Conservation (phyloP, 495 filamentous ascomycete genomes). For the Xylaria nigripes region DNA sequence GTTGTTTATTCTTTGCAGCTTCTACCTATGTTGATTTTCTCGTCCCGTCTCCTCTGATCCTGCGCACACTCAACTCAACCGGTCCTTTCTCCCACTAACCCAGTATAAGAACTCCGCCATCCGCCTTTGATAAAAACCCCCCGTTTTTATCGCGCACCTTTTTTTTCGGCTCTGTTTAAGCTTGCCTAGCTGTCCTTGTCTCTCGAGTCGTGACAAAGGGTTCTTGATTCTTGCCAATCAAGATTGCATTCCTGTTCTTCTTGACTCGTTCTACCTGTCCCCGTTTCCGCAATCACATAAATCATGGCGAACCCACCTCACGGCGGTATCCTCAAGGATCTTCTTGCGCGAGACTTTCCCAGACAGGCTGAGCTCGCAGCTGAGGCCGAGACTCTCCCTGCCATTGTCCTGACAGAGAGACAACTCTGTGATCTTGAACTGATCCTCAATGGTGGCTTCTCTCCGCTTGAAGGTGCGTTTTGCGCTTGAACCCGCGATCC, state of each 20-base stretch:
- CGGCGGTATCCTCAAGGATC: slow-evolving; percentile 94
- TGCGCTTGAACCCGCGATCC: slow-evolving; percentile 1
- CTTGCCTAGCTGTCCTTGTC: background rate
- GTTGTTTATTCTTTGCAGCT: background rate
- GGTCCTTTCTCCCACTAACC: no score
- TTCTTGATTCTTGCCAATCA: background rate
- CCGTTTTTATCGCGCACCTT: background rate
- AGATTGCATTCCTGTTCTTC: background rate
- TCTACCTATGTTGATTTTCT: background rate
- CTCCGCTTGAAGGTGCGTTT: slow-evolving; percentile 82
- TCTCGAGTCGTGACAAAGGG: no score
- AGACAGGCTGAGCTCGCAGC: slow-evolving; percentile 64
- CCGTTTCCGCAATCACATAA: background rate
- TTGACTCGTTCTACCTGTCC: background rate
- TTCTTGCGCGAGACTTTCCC: slow-evolving; percentile 80
- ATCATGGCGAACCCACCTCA: slow-evolving; percentile 71
- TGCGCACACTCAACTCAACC: no score
- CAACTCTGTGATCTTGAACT: slow-evolving; percentile 96
- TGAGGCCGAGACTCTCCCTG: slow-evolving; percentile 81
- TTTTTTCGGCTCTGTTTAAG: slow-evolving; percentile 7
- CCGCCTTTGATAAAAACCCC: no score
- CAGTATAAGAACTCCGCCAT: no score
- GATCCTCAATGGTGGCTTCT: slow-evolving; percentile 94
- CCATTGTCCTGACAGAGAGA: slow-evolving; percentile 78
- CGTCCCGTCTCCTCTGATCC: no score